Evolutionary conservation across 306 rosid genomes (phyloP), one percentile per base, ranked within the genome.

Genomic region (Cyamopsis tetragonoloba): DNA sequence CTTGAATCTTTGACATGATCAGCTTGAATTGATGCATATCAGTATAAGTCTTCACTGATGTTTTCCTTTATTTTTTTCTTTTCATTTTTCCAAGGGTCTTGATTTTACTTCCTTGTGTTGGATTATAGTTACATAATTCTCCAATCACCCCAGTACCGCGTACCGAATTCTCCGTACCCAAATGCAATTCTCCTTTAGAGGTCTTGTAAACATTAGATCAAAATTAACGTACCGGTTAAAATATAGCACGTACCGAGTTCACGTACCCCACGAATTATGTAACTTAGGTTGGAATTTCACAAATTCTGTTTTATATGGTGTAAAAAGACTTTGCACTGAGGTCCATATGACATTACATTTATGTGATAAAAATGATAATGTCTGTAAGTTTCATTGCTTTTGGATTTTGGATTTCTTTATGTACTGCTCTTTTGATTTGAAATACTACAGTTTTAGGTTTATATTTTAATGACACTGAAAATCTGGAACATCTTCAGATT

Each of bases 401-500:
- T 49, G 38, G 15, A 14, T n/a, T n/a, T n/a, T n/a, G n/a, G 75
- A 75, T 68, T 20, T 47, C 54, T 38, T 53, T 32, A 0, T 18
- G 47, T 24, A 18, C 37, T 38, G 1, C 19, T 17, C 42, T 30
- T 41, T 63, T 31, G 20, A 4, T 8, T 51, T 31, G 24, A 34
- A 28, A 67, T 20, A 22, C 3, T 20, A 23, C 56, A 37, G 46
- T 18, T 46, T 6, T 17, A 14, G 44, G 31, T 39, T 47, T 59
- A 7, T 57, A 47, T 37, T 47, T 28, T 75, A 18, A 14, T 37
- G 37, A 53, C 13, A 51, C 27, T 44, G 37, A n/a, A n/a, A n/a
- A n/a, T n/a, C 34, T 44, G 34, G 54, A 50, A 68, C 60, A 32
- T 51, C 47, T 49, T 43, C 48, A 42, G n/a, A n/a, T n/a, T n/a